Evolutionary conservation across 192 early-diverging fungal genomes (phyloP), one percentile per base, ranked within the genome.

Genomic region (Coemansia sp.): DNA sequence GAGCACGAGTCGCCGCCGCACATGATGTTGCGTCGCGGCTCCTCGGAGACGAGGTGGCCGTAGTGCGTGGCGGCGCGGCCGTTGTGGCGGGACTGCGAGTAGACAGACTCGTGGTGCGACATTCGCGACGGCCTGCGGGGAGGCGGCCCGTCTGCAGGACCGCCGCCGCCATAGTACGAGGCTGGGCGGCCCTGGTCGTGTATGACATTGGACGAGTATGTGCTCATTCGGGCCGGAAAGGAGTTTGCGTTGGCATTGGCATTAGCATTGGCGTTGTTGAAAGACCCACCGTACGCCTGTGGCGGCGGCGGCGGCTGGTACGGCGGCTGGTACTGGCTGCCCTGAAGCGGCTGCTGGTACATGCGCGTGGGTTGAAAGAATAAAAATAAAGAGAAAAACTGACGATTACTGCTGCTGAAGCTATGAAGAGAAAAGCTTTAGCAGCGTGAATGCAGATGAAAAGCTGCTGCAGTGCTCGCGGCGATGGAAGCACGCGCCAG

Each of bases 1-100:
- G 54, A 36, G 31, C 72, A 76, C 29, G 66, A 61, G 17, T 53
- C 62, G 7, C 72, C 66, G 33, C 72, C 56, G 42, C 72, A 76
- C 2, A 65, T 50, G 0, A 46, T 50, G 34, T 59, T 45, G 10
- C 60, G 48, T 6, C 37, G 35, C 27, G 55, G 51, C 33, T 54
- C 54, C 36, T 76, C 60, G 19, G 45, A 45, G 17, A 76, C 72
- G 54, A 76, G 19, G 11, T 76, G 65, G 34, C 72, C 72, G 32
- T 76, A 76, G 42, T 76, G 60, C 14, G 47, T 23, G 49, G 30
- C 37, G n/a, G 40, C 49, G 27, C 54, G 29, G 45, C 31, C 15
- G 21, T 39, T 30, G 48, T 18, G 39, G 43, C 11, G 39, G 43
- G 29, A 42, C 42, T 48, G 45, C 45, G 45, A 47, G 45, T 47